Evolutionary conservation across 208 protist genomes (phyloP).

Genomic region (Trypanosoma caninum): DNA sequence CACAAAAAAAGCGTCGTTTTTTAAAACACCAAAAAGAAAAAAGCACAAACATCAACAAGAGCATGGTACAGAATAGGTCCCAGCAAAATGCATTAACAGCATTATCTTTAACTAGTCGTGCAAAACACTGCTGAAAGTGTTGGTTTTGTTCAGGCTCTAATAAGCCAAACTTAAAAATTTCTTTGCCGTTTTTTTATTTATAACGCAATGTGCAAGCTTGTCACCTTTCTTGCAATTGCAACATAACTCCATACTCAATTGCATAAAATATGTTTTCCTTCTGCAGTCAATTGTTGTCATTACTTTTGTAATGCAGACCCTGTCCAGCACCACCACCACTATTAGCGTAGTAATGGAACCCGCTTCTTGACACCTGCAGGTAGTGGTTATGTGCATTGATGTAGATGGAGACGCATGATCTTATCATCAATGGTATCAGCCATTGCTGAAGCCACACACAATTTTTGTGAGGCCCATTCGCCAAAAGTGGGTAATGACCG

Average conservation of each 20-base stretch:
- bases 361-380: slow-evolving; percentile 33
- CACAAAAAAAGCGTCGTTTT: not conserved
- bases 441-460: slow-evolving; percentile 29
- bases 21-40: too few relatives aligned
- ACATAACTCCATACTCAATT: slow-evolving; percentile 16
- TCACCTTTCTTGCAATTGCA: slow-evolving; percentile 27
- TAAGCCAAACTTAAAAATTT: slow-evolving; percentile 12
- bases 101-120: not conserved
- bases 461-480: slow-evolving; percentile 40
- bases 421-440: slow-evolving; percentile 31
- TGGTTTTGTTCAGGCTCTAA: not conserved
- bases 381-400: slow-evolving; percentile 57
- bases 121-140: not conserved
- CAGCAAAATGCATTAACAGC: not conserved
- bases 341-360: slow-evolving; percentile 39
- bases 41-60: not conserved
- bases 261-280: slow-evolving; percentile 24
- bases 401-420: slow-evolving; percentile 29
- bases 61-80: not conserved
- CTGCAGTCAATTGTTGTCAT: slow-evolving; percentile 10
- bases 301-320: slow-evolving; percentile 17
- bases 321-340: slow-evolving; percentile 36
- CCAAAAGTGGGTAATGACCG: slow-evolving; percentile 43
- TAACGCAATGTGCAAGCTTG: slow-evolving; percentile 16
- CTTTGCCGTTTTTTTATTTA: slow-evolving; percentile 6